These are phyloP conservation scores for Debaryomyces coudertii DNA, from an alignment of 1,139 yeast species.

Conservation along the genomic window DNA sequence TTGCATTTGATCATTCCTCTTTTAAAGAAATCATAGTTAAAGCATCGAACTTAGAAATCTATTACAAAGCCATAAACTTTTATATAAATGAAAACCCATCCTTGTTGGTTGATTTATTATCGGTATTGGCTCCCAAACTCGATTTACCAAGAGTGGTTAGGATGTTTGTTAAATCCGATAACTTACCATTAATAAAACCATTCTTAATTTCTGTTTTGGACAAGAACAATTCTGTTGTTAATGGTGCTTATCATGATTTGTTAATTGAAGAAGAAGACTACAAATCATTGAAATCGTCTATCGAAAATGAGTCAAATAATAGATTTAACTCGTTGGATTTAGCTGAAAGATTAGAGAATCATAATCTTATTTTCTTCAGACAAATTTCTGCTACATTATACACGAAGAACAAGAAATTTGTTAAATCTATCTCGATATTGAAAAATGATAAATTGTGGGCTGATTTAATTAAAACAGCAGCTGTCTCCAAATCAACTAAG, in stretches of 20 bases:
- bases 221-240: constrained; percentile 88
- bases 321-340: constrained; percentile 90
- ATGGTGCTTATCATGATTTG: constrained; percentile 92
- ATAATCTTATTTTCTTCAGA: constrained; percentile 87
- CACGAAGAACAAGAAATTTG: constrained; percentile 92
- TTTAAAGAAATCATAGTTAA: constrained; percentile 94
- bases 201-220: constrained; percentile 89
- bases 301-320: constrained; percentile 78
- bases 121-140: constrained; percentile 86
- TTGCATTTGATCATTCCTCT: constrained; percentile 90
- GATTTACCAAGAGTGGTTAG: constrained; percentile 95
- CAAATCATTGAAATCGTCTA: constrained; percentile 83
- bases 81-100: constrained; percentile 93
- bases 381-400: constrained; percentile 93
- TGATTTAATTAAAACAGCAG: constrained; percentile 90
- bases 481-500: constrained; percentile 75
- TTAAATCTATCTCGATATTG: constrained; percentile 82
- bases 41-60: constrained; percentile 94
- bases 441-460: constrained; percentile 94
- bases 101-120: constrained; percentile 79
- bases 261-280: constrained; percentile 96
- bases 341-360: constrained; percentile 92
- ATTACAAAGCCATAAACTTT: constrained; percentile 95
- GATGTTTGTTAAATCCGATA: constrained; percentile 93
- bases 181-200: constrained; percentile 93